Evolutionary conservation across 495 filamentous ascomycete species (phyloP).

Genomic region (Lentithecium fluviatile): DNA sequence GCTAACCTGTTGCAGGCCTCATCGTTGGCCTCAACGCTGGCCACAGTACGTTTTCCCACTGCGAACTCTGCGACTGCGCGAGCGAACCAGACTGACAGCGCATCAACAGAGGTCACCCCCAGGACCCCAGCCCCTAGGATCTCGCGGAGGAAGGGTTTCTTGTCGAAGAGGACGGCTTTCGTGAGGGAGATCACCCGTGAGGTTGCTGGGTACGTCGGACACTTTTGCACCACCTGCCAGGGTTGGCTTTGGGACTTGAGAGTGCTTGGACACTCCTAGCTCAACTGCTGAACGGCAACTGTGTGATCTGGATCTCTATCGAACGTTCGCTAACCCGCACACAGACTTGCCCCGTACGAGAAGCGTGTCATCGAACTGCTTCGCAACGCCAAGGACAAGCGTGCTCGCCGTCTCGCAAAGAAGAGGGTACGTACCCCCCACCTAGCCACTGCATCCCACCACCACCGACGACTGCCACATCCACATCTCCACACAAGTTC

Average conservation of each 20-base stretch:
- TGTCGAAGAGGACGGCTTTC: constrained; percentile 90
- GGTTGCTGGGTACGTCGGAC: constrained; percentile 73
- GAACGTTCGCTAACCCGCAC: constrained; percentile 18
- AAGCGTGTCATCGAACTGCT: constrained; percentile 97
- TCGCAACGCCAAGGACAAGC: constrained; percentile 98
- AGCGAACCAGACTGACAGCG: neutral
- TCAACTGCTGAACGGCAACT: constrained; percentile 5
- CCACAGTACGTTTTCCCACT: constrained; percentile 62
- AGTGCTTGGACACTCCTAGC: constrained; percentile 1
- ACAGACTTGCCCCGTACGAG: constrained; percentile 58
- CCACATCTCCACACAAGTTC: neutral
- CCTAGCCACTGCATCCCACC: neutral
- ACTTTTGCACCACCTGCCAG: constrained; percentile 2
- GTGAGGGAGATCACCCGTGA: constrained; percentile 94
- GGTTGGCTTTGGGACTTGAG: neutral
- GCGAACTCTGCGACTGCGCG: constrained; percentile 11
- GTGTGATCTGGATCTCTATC: too few relatives aligned
- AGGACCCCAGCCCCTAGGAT: constrained; percentile 81
- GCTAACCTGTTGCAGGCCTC: constrained; percentile 34
- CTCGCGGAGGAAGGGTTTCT: constrained; percentile 84
- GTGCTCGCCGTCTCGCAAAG: constrained; percentile 98
- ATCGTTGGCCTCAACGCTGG: constrained; percentile 75
- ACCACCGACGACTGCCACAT: neutral
- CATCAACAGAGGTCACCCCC: constrained; percentile 81
- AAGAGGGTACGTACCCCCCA: constrained; percentile 69